Percentiles rank a stretch among this genome's conserved stretches.
Conservation (phyloP, 352 stramenopile genomes). For the Phytophthora hibernalis region DNA sequence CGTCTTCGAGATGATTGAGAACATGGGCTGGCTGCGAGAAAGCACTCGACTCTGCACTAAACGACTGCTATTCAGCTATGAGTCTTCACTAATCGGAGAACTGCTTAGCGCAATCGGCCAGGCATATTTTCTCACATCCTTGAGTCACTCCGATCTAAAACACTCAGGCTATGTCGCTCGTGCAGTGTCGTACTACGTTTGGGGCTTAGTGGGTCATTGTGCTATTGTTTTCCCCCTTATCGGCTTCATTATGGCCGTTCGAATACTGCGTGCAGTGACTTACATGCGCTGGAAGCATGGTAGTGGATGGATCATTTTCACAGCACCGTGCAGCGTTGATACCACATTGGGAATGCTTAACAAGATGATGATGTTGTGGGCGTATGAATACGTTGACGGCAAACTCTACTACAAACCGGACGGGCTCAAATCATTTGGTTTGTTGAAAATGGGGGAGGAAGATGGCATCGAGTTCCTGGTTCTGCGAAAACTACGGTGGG, state of each 20-base stretch:
- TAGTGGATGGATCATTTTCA: conserved; percentile 19
- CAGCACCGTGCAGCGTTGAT: conserved; percentile 25
- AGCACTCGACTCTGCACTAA: conserved; percentile 14
- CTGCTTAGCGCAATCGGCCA: conserved; percentile 16
- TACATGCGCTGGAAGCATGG: conserved; percentile 23
- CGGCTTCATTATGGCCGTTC: conserved; percentile 20
- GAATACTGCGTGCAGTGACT: conserved; percentile 9
- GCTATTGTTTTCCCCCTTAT: conserved; percentile 25
- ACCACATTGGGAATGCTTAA: conserved; percentile 12
- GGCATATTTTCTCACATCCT: conserved; percentile 13
- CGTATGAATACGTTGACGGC: conserved; percentile 21
- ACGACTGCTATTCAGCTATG: conserved; percentile 36
- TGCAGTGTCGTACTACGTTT: conserved; percentile 33
- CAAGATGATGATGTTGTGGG: conserved; percentile 31
- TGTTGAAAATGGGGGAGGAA: conserved; percentile 28
- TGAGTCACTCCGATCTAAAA: conserved; percentile 19
- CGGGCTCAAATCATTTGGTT: conserved; percentile 24
- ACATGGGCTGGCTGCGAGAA: conserved; percentile 14
- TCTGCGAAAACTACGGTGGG: conserved; percentile 25
- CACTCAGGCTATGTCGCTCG: conserved; percentile 1
- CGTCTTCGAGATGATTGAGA: conserved; percentile 26
- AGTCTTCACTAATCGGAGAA: conserved; percentile 34
- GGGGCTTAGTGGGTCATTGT: conserved; percentile 28
- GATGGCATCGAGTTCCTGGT: conserved; percentile 22
- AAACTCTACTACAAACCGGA: conserved; percentile 25